phyloP scores from a whole-genome alignment of 805 yeast genomes.

The Lipomyces starkeyi region DNA sequence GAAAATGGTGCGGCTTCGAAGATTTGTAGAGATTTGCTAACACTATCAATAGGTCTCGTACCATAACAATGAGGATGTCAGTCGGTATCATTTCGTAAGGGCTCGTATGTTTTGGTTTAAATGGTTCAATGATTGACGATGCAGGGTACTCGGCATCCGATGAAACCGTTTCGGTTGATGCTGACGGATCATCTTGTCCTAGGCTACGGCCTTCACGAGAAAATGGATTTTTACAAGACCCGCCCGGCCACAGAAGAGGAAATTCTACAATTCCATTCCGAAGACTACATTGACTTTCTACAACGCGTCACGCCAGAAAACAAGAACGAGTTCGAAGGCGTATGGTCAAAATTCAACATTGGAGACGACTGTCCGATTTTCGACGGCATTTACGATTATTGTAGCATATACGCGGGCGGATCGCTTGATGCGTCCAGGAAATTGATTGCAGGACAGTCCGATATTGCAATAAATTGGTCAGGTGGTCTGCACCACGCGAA shows the following conservation, averaged over 20 bases:
- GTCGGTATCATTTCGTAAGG: conserved; percentile 70
- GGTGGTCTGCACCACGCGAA: conserved; percentile 96
- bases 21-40: neutral
- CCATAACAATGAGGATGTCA: conserved; percentile 76
- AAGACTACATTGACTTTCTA: conserved; percentile 81
- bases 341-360: conserved; percentile 75
- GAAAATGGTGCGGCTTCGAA: neutral
- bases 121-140: neutral
- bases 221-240: conserved; percentile 89
- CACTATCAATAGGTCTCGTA: conserved; percentile 61
- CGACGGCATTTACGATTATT: conserved; percentile 77
- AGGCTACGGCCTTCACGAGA: conserved; percentile 81
- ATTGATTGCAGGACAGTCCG: conserved; percentile 79
- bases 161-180: conserved; percentile 95
- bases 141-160: conserved; percentile 88
- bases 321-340: conserved; percentile 26
- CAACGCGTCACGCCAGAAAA: conserved; percentile 47
- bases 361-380: conserved; percentile 91
- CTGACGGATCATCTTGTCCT: conserved; percentile 90
- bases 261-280: conserved; percentile 79
- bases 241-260: conserved; percentile 82
- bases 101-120: neutral
- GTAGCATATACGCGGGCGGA: conserved; percentile 85
- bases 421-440: conserved; percentile 89
- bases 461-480: conserved; percentile 90